Percentiles rank a stretch among this genome's conserved stretches.
These are phyloP conservation scores for Anthracocystis walkeri DNA, from an alignment of 1,284 basidiomycete species.

Conservation along the genomic window DNA sequence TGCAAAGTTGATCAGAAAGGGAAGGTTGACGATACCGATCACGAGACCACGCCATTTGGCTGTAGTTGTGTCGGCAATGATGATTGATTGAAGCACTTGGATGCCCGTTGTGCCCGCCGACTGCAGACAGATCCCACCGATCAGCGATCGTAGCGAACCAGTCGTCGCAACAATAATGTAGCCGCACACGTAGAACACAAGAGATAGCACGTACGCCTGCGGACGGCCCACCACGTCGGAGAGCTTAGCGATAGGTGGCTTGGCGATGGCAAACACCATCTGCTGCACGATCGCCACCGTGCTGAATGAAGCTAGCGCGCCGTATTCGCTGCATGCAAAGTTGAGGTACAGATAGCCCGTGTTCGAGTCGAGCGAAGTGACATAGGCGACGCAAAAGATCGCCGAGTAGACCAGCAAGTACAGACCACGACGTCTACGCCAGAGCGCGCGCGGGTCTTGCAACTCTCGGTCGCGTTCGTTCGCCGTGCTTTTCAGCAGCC, in stretches of 20 bases:
- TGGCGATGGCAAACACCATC: constrained; percentile 75
- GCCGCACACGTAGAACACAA: constrained; percentile 71
- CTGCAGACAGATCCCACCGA: constrained; percentile 74
- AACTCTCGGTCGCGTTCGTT: constrained; percentile 19
- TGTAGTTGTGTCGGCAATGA: constrained; percentile 80
- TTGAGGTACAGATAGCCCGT: constrained; percentile 72
- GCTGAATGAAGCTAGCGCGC: constrained; percentile 70
- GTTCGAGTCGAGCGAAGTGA: constrained; percentile 74
- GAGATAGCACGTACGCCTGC: constrained; percentile 75
- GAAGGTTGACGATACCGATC: constrained; percentile 74
- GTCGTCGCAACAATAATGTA: constrained; percentile 80
- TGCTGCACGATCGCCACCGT: constrained; percentile 68
- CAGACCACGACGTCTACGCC: constrained; percentile 36
- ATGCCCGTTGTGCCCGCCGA: constrained; percentile 69
- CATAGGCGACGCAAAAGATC: constrained; percentile 77
- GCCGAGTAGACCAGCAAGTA: constrained; percentile 58
- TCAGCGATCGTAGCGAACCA: constrained; percentile 73
- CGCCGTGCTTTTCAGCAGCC: constrained; percentile 18
- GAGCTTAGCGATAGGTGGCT: constrained; percentile 83
- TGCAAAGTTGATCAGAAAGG: constrained; percentile 76
- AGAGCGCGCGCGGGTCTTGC: constrained; percentile 30
- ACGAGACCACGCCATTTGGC: constrained; percentile 82
- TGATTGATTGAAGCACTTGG: constrained; percentile 72
- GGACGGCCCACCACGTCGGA: constrained; percentile 76
- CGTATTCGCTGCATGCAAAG: constrained; percentile 67